phyloP scores from a whole-genome alignment of 1,139 yeast genomes.

The Fermentozyma sake region DNA sequence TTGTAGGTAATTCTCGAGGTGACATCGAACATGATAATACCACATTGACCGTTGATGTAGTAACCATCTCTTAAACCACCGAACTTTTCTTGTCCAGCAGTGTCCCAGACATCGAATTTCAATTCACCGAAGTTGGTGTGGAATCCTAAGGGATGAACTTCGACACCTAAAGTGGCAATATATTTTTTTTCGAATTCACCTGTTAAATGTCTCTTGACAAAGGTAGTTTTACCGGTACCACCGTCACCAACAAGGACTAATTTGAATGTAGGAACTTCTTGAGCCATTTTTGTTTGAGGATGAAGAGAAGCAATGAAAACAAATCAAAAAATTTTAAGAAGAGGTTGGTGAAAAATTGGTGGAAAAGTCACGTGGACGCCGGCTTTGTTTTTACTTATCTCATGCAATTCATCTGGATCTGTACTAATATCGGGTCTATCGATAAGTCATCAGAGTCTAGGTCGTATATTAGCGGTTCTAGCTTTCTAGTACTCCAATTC shows the following conservation, averaged over 20 bases:
- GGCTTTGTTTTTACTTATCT: too few relatives aligned
- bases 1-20: slow-evolving; percentile 99
- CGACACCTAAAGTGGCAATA: slow-evolving; percentile 99
- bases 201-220: slow-evolving; percentile 98
- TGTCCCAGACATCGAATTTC: slow-evolving; percentile 99
- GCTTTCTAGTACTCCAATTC: too few relatives aligned
- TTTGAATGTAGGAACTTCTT: slow-evolving; percentile 96
- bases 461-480: too few relatives aligned
- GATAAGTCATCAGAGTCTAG: too few relatives aligned
- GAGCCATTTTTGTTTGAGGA: slow-evolving; percentile 61
- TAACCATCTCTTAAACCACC: slow-evolving; percentile 99
- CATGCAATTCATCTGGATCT: too few relatives aligned
- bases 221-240: slow-evolving; percentile 99
- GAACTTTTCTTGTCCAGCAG: slow-evolving; percentile 99
- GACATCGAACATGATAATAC: slow-evolving; percentile 99
- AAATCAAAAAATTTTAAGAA: too few relatives aligned
- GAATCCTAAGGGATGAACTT: slow-evolving; percentile 97
- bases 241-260: slow-evolving; percentile 99
- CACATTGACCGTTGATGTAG: slow-evolving; percentile 99
- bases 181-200: slow-evolving; percentile 99
- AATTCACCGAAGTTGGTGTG: slow-evolving; percentile 98
- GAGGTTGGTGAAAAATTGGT: too few relatives aligned
- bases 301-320: too few relatives aligned
- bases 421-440: too few relatives aligned
- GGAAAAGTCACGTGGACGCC: too few relatives aligned